Conservation (phyloP, 768 basidiomycete genomes). For the Kwoniella dendrophila region DNA sequence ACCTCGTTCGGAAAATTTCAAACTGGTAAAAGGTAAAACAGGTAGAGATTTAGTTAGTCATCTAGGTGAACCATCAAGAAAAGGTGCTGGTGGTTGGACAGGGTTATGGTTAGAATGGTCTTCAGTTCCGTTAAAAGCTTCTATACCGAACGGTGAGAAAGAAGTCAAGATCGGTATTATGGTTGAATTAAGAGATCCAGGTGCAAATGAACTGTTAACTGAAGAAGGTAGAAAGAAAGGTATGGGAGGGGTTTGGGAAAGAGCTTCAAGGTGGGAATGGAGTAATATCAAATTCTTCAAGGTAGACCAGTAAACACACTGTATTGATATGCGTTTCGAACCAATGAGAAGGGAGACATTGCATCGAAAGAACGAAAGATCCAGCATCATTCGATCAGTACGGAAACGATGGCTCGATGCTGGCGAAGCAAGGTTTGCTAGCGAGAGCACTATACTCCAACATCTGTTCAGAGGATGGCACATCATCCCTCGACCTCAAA, state of each 20-base stretch:
- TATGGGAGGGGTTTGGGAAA: slow-evolving; percentile 51
- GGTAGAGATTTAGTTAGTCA: slow-evolving; percentile 75
- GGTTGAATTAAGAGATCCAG: slow-evolving; percentile 46
- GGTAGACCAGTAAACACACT: slow-evolving; percentile 1
- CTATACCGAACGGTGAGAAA: slow-evolving; percentile 9
- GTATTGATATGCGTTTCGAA: too few species aligned
- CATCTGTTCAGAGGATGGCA: too few species aligned
- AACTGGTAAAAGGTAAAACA: slow-evolving; percentile 60
- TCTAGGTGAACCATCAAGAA: slow-evolving; percentile 84
- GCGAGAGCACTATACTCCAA: too few species aligned
- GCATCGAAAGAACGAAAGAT: too few species aligned
- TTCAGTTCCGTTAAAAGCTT: slow-evolving; percentile 57
- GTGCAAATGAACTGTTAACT: slow-evolving; percentile 29
- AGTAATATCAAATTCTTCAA: slow-evolving; percentile 46
- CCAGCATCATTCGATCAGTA: too few species aligned
- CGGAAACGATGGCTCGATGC: too few species aligned
- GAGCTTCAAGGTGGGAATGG: slow-evolving; percentile 51
- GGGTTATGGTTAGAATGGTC: slow-evolving; percentile 95
- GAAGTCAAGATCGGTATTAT: slow-evolving; percentile 36
- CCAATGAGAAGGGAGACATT: not conserved
- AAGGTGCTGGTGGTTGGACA: slow-evolving; percentile 84
- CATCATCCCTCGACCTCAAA: too few species aligned
- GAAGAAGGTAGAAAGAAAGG: slow-evolving; percentile 45
- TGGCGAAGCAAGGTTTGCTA: too few species aligned
- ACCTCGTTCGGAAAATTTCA: slow-evolving; percentile 49